Conservation (phyloP, 306 rosid species). For the Myrica gale region DNA sequence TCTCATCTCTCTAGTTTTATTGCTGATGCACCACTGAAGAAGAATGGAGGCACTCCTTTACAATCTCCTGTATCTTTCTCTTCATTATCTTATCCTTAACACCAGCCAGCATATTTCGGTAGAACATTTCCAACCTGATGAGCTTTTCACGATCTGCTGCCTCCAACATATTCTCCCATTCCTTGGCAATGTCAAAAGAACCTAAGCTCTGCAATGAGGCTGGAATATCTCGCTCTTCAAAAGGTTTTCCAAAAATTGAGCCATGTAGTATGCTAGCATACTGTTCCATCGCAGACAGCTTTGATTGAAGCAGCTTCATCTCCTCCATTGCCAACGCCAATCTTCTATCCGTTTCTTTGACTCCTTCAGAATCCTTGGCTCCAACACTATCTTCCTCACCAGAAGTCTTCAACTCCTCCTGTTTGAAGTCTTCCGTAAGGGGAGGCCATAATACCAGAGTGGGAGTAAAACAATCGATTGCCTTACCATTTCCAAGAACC, state of each 20-base stretch:
- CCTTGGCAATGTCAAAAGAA: constrained; percentile 60
- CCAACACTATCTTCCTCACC: constrained; percentile 38
- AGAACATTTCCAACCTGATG: constrained; percentile 61
- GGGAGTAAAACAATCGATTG: constrained; percentile 55
- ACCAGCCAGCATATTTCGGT: constrained; percentile 60
- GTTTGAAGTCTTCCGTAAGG: constrained; percentile 41
- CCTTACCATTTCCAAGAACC: constrained; percentile 76
- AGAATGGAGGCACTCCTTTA: constrained; percentile 63
- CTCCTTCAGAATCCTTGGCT: constrained; percentile 37
- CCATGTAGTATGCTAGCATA: constrained; percentile 80
- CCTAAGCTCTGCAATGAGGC: constrained; percentile 49
- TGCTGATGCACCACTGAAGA: constrained; percentile 22
- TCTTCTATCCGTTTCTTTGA: constrained; percentile 43
- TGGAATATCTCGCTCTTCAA: constrained; percentile 69
- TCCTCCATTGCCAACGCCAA: constrained; percentile 53
- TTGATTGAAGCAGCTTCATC: constrained; percentile 59
- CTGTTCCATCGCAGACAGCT: constrained; percentile 56
- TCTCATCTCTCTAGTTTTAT: neutral
- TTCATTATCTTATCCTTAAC: constrained; percentile 76
- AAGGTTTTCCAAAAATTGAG: constrained; percentile 74
- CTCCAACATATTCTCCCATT: constrained; percentile 87
- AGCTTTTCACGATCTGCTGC: constrained; percentile 60
- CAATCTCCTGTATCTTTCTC: constrained; percentile 67
- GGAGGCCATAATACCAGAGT: constrained; percentile 67
- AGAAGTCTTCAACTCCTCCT: constrained; percentile 41